Evolutionary conservation across 73 alveolate species (phyloP), one percentile per base, ranked within the genome.

Genomic region (Breviolum minutum): DNA sequence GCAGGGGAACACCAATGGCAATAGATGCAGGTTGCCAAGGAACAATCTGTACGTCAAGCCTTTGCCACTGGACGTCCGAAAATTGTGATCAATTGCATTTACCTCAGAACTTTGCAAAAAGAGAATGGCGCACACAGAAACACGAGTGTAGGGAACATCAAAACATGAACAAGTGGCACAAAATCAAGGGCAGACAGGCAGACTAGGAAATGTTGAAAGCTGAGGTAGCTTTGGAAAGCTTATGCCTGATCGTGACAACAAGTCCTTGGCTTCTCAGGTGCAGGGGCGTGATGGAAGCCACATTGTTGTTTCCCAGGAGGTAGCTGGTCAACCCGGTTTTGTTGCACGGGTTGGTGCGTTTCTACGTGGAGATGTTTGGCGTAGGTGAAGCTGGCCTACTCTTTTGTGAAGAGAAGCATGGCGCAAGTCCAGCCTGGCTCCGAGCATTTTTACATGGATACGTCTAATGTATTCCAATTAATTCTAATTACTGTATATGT

Each of bases 261-360:
- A 63, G 80, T 86, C 94, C 77, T 63, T 86, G 63, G 79, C 94
- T n/a, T 63, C 27, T 5, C 94, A 86, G 94, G 94, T 61, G 76
- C 22, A 40, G 70, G 26, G 14, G 8, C 17, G 8, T 79, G 87
- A 22, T n/a, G 29, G 62, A 77, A 26, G 29, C 19, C 14, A 20
- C 63, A 77, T 77, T 24, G 19, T 29, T 77, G 10, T 8, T 12
- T 79, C 26, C 13, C 92, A 83, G 54, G 54, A 40, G 54, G 54
- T 40, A 40, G 24, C n/a, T 68, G 77, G 24, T 14, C 77, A 14
- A 22, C 77, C 77, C 24, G 77, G 77, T 68, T 22, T 14, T 68
- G 17, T 68, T 68, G 77, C 24, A 14, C 54, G 54, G 54, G 54
- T 3, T 40, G 54, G 54, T 3, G 54, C 54, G 54, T 40, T 40